Evolutionary conservation across 441 rosid genomes (phyloP), one percentile per base, ranked within the genome.

Genomic region (Corymbia citriodora): DNA sequence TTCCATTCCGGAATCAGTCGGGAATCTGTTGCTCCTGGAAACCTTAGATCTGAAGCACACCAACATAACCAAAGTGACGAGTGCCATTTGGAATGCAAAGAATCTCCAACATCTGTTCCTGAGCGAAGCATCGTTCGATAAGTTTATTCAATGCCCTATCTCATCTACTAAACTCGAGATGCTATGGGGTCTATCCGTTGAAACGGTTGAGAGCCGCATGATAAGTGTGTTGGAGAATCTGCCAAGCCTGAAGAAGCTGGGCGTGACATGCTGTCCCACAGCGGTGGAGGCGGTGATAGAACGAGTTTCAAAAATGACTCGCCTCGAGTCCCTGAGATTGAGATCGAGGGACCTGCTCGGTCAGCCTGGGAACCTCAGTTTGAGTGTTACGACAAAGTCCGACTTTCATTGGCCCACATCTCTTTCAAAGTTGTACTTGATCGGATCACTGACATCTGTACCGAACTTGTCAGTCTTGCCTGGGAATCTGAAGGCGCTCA

Each of bases 151-250:
- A 19, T 0, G 1, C 14, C 40, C 0, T 45, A 89, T 68, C 49
- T 19, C 33, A 55, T 57, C 61, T 23, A n/a, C 19, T 4, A 65
- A 91, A 55, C 86, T 92, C 9, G 89, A 89, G 88, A 91, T 92
- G 0, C 50, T 92, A 7, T 90, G 91, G 53, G 93, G 92, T 49
- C 87, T 74, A 49, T 91, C 87, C 87, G 45, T 92, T 19, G 86
- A 61, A 55, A 55, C 9, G 40, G 93, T 81, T 12, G 33, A 83
- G 5, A 83, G 54, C 55, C 87, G 89, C 11, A 89, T 91, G 55
- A 55, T 55, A 55, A 11, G 55, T 87, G 90, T 88, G 40, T 55
- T 92, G 23, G 53, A 83, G 88, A 55, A 50, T 31, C 87, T 92
- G 63, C 31, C 15, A 8, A 81, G 70, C 40, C 52, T 92, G 25